Conservation (phyloP, 2,329 filamentous ascomycete genomes). For the Colletotrichum sp. region DNA sequence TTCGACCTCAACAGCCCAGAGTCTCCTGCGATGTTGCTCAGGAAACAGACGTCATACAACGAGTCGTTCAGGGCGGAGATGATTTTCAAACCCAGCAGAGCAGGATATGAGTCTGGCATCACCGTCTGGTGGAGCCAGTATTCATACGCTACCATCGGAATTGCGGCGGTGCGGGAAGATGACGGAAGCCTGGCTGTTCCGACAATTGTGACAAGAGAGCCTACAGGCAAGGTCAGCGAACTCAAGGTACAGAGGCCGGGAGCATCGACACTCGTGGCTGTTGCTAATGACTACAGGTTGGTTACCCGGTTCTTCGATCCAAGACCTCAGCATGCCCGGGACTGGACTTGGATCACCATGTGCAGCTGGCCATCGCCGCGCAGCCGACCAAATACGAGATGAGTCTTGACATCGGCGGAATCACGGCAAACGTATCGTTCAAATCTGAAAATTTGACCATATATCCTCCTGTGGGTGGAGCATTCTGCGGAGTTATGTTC, state of each 20-base stretch:
- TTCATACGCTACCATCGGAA: slow-evolving; percentile 36
- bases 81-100: slow-evolving; percentile 47
- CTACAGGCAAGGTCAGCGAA: slow-evolving; percentile 25
- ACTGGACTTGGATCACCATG: background rate
- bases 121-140: slow-evolving; percentile 60
- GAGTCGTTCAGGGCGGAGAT: slow-evolving; percentile 48
- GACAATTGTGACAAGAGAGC: slow-evolving; percentile 23
- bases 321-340: background rate
- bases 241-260: slow-evolving; percentile 20
- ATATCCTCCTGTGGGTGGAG: slow-evolving; percentile 31
- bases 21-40: slow-evolving; percentile 55
- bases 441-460: slow-evolving; percentile 26
- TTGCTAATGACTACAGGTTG: background rate
- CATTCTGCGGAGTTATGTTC: slow-evolving; percentile 35
- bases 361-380: slow-evolving; percentile 21
- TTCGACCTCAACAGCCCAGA: slow-evolving; percentile 56
- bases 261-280: no score
- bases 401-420: slow-evolving; percentile 3
- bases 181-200: slow-evolving; percentile 1
- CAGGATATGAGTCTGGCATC: slow-evolving; percentile 55
- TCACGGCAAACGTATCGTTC: background rate
- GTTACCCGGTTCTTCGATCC: background rate
- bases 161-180: slow-evolving; percentile 25
- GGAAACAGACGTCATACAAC: slow-evolving; percentile 54
- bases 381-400: slow-evolving; percentile 24